These are phyloP conservation scores for Apiospora malaysiana DNA, from an alignment of 2,329 filamentous ascomycete genomes.

Conservation along the genomic window DNA sequence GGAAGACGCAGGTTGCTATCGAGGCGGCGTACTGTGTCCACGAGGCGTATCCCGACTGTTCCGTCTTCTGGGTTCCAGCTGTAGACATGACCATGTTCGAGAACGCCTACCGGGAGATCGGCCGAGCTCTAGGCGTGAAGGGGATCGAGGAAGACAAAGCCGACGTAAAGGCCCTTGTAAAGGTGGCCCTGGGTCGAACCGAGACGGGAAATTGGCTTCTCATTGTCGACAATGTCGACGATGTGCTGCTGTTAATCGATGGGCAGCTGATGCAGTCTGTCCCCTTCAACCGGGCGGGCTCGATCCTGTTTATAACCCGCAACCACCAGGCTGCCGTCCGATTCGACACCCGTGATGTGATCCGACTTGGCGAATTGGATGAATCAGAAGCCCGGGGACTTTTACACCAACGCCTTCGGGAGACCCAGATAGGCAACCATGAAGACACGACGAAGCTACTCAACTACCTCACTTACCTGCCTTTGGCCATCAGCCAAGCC, in stretches of 20 bases:
- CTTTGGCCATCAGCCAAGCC: not conserved
- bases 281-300: not conserved
- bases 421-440: not conserved
- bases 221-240: too few species aligned
- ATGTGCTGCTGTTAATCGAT: not conserved
- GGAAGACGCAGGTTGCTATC: not conserved
- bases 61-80: conserved; percentile 1
- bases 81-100: conserved; percentile 3
- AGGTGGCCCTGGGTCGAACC: too few species aligned
- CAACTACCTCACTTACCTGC: not conserved
- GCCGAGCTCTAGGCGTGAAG: conserved; percentile 28
- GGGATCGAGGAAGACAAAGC: too few species aligned
- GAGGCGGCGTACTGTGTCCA: conserved; percentile 1
- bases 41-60: conserved; percentile 7
- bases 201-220: too few species aligned
- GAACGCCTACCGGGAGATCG: not conserved
- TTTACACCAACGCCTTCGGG: not conserved
- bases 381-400: not conserved
- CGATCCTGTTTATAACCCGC: not conserved
- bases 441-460: not conserved
- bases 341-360: not conserved
- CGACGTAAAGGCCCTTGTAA: too few species aligned
- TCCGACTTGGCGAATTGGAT: not conserved
- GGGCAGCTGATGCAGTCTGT: not conserved
- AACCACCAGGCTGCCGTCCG: not conserved